phyloP scores from a whole-genome alignment of 108 stramenopile genomes.

The Stephanodiscus triporus region DNA sequence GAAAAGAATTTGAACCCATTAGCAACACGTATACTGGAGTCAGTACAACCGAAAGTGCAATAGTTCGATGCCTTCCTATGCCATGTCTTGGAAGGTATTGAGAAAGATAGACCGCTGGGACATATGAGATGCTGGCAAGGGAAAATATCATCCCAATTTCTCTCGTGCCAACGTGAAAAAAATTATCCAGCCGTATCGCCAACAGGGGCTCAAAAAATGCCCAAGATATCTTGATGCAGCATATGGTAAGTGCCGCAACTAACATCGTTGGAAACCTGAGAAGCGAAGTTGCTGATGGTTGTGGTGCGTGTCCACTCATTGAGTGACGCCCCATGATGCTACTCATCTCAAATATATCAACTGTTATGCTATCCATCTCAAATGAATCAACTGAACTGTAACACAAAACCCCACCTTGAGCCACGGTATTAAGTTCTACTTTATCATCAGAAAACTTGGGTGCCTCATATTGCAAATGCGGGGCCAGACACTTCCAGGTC shows the following conservation, averaged over 20 bases:
- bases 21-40: conserved; percentile 43
- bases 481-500: conserved; percentile 26
- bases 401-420: not conserved
- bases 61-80: conserved; percentile 12
- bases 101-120: conserved; percentile 37
- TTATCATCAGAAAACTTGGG: conserved; percentile 5
- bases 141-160: conserved; percentile 48
- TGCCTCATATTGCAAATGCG: conserved; percentile 12
- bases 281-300: conserved; percentile 26
- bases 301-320: not conserved
- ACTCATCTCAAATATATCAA: not conserved
- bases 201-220: conserved; percentile 40
- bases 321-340: not conserved
- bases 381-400: not conserved
- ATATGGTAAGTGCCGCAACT: conserved; percentile 31
- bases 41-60: conserved; percentile 21
- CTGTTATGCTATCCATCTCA: not conserved
- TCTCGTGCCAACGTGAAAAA: conserved; percentile 25
- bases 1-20: conserved; percentile 26
- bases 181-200: conserved; percentile 22
- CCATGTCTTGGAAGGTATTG: conserved; percentile 26
- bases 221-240: conserved; percentile 46
- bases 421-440: not conserved
- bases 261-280: conserved; percentile 31
- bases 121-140: conserved; percentile 38